A percentile compares a stretch with the other conserved stretches of the same genome.
These are phyloP conservation scores for Paecilomyces variotii DNA, from an alignment of 2,329 filamentous ascomycete species.

Conservation along the genomic window DNA sequence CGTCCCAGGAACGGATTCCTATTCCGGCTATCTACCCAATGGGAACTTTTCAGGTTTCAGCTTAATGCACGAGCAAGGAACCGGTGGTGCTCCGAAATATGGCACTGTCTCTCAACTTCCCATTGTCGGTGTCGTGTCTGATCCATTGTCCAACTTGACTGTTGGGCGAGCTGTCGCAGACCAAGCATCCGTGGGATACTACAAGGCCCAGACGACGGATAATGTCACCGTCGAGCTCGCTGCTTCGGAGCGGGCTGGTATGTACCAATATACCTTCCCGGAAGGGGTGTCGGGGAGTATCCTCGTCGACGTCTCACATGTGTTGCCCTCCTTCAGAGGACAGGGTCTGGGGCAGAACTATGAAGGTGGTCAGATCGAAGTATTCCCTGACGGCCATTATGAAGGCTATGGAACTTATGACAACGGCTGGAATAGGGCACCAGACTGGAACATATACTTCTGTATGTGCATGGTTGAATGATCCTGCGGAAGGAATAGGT, in stretches of 20 bases:
- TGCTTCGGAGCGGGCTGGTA: conserved; percentile 42
- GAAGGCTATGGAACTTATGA: conserved; percentile 56
- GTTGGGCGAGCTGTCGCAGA: conserved; percentile 47
- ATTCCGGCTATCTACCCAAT: conserved; percentile 32
- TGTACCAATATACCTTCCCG: conserved; percentile 57
- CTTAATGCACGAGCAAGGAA: conserved; percentile 60
- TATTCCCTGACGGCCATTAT: conserved; percentile 47
- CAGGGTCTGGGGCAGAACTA: conserved; percentile 56
- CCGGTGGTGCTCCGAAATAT: conserved; percentile 62
- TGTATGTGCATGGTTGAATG: conserved; percentile 10
- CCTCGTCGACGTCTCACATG: conserved; percentile 59
- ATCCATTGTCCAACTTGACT: conserved; percentile 51
- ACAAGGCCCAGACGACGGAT: conserved; percentile 48
- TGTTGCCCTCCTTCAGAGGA: conserved; percentile 55
- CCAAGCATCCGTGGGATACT: conserved; percentile 53
- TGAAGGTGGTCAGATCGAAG: conserved; percentile 50
- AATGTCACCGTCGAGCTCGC: conserved; percentile 51
- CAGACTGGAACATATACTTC: conserved; percentile 38
- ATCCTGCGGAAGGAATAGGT: not conserved
- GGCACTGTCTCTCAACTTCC: conserved; percentile 57
- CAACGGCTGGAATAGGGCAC: conserved; percentile 59
- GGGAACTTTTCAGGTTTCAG: conserved; percentile 54
- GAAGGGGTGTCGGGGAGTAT: conserved; percentile 33
- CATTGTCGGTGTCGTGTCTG: conserved; percentile 40
- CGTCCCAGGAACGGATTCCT: conserved; percentile 27